phyloP scores from a whole-genome alignment of 257 asterid species.

The Nemophila menziesii region DNA sequence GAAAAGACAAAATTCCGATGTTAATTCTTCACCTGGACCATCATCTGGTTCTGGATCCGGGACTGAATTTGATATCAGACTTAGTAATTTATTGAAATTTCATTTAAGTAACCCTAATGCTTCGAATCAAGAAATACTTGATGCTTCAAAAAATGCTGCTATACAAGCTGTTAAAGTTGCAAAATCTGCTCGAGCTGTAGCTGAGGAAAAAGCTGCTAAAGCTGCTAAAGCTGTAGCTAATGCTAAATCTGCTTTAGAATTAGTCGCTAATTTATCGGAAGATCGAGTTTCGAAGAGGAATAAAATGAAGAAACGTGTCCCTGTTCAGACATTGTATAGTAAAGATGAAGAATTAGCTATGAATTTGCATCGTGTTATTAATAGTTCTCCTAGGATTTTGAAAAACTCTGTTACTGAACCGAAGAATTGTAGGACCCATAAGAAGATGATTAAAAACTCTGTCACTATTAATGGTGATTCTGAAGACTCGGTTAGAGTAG shows the following conservation, averaged over 20 bases:
- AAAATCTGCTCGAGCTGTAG: conserved; percentile 62
- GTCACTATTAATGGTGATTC: conserved; percentile 16
- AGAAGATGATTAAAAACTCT: conserved; percentile 30
- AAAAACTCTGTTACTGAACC: conserved; percentile 35
- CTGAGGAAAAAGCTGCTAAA: conserved; percentile 83
- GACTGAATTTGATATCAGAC: conserved; percentile 28
- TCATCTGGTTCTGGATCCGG: conserved; percentile 21
- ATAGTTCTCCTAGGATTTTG: conserved; percentile 60
- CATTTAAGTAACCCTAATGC: conserved; percentile 36
- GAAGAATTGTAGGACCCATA: conserved; percentile 38
- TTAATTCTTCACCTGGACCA: conserved; percentile 36
- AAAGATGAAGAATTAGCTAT: conserved; percentile 67
- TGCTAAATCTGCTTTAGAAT: conserved; percentile 77
- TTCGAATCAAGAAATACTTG: conserved; percentile 60
- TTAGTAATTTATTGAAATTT: conserved; percentile 35
- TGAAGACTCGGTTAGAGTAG: conserved; percentile 27
- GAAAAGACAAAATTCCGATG: conserved; percentile 75
- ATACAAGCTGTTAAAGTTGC: conserved; percentile 58
- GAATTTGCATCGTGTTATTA: conserved; percentile 49
- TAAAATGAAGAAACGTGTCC: conserved; percentile 51
- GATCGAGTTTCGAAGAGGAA: conserved; percentile 31
- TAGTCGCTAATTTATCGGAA: conserved; percentile 52
- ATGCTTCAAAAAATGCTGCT: conserved; percentile 64
- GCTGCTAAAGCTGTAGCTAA: conserved; percentile 84
- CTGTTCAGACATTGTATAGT: conserved; percentile 50